Evolutionary conservation across 2,329 filamentous ascomycete genomes (phyloP).

Genomic region (Botrytis elliptica): DNA sequence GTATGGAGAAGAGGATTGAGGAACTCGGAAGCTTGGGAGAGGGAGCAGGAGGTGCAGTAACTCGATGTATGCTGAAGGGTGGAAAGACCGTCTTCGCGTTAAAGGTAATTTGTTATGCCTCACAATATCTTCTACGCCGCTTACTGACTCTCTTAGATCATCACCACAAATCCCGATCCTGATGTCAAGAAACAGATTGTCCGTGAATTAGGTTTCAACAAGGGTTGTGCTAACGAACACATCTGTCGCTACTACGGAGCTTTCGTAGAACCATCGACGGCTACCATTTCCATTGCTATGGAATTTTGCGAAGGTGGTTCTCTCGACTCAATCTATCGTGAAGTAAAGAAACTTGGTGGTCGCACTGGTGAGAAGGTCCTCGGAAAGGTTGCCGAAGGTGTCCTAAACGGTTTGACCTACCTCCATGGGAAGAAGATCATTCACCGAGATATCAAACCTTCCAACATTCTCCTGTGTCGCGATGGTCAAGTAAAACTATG

Average conservation of each 20-base stretch:
- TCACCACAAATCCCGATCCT: constrained; percentile 95
- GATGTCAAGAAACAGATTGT: constrained; percentile 99
- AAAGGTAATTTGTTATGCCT: constrained; percentile 62
- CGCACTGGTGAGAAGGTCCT: constrained; percentile 96
- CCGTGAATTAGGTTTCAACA: constrained; percentile 95
- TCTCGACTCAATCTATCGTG: constrained; percentile 93
- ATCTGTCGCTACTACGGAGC: constrained; percentile 98
- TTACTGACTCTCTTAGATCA: constrained; percentile 62
- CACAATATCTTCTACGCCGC: constrained; percentile 11
- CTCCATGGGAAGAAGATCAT: constrained; percentile 96
- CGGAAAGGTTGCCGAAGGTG: constrained; percentile 93
- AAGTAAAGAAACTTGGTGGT: constrained; percentile 92
- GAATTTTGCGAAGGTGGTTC: constrained; percentile 98
- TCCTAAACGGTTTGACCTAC: constrained; percentile 90
- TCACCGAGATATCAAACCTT: constrained; percentile 97
- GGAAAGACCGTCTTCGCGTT: constrained; percentile 94
- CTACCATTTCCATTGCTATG: constrained; percentile 98
- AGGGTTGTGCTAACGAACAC: constrained; percentile 90
- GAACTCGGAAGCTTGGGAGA: constrained; percentile 90
- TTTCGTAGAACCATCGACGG: constrained; percentile 92
- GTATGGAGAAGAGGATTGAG: constrained; percentile 80
- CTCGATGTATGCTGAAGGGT: constrained; percentile 81
- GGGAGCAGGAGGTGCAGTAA: constrained; percentile 93
- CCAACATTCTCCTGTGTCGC: constrained; percentile 91
- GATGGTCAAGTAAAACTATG: constrained; percentile 95